These are phyloP conservation scores for Fusarium papillatum DNA, from an alignment of 2,329 filamentous ascomycete genomes.

Conservation along the genomic window DNA sequence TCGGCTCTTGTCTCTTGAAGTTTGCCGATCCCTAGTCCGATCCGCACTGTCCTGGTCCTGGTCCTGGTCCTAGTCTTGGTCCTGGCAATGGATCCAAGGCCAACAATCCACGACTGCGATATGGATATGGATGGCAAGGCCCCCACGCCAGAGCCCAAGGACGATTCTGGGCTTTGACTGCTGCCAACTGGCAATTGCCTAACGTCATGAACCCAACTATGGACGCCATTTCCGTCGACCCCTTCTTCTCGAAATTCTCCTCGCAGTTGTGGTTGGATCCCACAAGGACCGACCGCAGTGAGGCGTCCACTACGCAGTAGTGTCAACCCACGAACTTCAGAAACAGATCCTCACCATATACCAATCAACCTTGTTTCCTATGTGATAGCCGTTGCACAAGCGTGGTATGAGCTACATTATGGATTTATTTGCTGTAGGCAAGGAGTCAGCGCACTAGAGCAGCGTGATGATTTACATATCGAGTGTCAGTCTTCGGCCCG, in stretches of 20 bases:
- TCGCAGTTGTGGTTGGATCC: neutral
- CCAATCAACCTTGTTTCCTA: neutral
- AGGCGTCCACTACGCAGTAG: neutral
- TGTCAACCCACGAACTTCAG: neutral
- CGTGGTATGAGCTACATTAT: neutral
- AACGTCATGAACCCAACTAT: constrained; percentile 20
- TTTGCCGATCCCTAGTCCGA: neutral
- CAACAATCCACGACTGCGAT: neutral
- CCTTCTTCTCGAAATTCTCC: constrained; percentile 19
- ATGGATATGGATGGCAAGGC: neutral
- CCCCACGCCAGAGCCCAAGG: constrained; percentile 22
- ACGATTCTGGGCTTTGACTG: constrained; percentile 1
- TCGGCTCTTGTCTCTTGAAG: neutral
- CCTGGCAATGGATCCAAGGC: neutral
- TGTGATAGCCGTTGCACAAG: neutral
- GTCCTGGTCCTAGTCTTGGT: too few relatives aligned
- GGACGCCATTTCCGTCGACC: constrained; percentile 8
- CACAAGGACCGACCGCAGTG: neutral
- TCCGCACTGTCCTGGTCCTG: constrained; percentile 7
- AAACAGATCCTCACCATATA: neutral
- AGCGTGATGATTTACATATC: neutral
- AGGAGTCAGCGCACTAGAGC: neutral
- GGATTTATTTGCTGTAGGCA: neutral
- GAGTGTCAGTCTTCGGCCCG: neutral
- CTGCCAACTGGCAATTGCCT: constrained; percentile 8